phyloP scores from a whole-genome alignment of 2,329 filamentous ascomycete species.

The Remersonia thermophila region DNA sequence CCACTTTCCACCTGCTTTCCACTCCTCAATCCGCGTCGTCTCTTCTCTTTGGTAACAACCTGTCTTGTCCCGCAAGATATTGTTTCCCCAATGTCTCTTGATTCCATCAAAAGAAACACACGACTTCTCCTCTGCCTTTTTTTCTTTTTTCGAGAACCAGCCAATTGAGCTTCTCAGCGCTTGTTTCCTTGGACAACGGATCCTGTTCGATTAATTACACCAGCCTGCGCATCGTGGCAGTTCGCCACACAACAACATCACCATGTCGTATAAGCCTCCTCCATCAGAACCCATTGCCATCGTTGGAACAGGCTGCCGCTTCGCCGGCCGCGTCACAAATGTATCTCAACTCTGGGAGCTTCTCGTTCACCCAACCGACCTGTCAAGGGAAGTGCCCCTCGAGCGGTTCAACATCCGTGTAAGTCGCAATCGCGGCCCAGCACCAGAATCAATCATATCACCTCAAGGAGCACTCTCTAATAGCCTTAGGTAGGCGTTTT shows the following conservation, averaged over 20 bases:
- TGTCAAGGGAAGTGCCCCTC: constrained; percentile 17
- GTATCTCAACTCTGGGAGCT: constrained; percentile 23
- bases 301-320: constrained; percentile 21
- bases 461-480: neutral
- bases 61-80: no score
- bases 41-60: no score
- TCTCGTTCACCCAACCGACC: constrained; percentile 18
- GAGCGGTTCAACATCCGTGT: constrained; percentile 19
- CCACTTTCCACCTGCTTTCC: no score
- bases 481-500: constrained; percentile 16
- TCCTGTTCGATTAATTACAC: no score
- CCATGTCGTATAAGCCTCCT: constrained; percentile 15
- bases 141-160: no score
- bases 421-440: neutral
- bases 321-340: constrained; percentile 20
- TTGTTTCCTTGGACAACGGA: no score
- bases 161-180: neutral
- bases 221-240: neutral
- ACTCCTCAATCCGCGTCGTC: no score
- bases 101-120: no score
- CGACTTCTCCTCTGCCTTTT: no score
- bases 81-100: no score
- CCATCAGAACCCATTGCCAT: constrained; percentile 16
- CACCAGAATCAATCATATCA: neutral
- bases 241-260: neutral